These are phyloP conservation scores for Saccharomycopsis sp. DNA, from an alignment of 805 yeast species.

Conservation along the genomic window DNA sequence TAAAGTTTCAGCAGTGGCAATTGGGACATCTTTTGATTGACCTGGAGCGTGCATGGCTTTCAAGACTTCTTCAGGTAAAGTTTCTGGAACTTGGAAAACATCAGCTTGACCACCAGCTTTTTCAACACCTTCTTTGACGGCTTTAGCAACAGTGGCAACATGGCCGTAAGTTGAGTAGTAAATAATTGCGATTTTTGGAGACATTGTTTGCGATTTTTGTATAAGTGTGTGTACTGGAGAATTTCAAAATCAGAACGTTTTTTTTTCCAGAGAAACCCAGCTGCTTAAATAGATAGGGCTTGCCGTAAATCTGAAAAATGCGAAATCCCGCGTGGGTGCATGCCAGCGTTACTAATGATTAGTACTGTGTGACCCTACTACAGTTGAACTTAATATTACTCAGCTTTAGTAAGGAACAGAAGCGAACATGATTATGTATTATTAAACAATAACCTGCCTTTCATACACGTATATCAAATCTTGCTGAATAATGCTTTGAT, in stretches of 20 bases:
- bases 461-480: constrained; percentile 17
- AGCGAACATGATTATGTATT: too few relatives aligned
- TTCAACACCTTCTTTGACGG: constrained; percentile 61
- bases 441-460: constrained; percentile 10
- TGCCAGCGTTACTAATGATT: background rate
- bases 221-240: background rate
- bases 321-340: too few relatives aligned
- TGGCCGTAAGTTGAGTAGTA: constrained; percentile 81
- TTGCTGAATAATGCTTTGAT: background rate
- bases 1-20: constrained; percentile 50
- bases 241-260: too few relatives aligned
- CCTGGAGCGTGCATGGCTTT: constrained; percentile 57
- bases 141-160: constrained; percentile 58
- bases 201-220: constrained; percentile 24
- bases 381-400: too few relatives aligned
- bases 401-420: too few relatives aligned
- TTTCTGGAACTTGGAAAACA: constrained; percentile 75
- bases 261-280: too few relatives aligned
- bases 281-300: too few relatives aligned
- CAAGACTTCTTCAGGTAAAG: constrained; percentile 55
- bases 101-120: constrained; percentile 63
- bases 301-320: too few relatives aligned
- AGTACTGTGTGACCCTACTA: too few relatives aligned
- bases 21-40: constrained; percentile 44
- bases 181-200: constrained; percentile 60